Evolutionary conservation across 345 rosid species (phyloP), one percentile per base, ranked within the genome.

Genomic region (Syzygium grande): DNA sequence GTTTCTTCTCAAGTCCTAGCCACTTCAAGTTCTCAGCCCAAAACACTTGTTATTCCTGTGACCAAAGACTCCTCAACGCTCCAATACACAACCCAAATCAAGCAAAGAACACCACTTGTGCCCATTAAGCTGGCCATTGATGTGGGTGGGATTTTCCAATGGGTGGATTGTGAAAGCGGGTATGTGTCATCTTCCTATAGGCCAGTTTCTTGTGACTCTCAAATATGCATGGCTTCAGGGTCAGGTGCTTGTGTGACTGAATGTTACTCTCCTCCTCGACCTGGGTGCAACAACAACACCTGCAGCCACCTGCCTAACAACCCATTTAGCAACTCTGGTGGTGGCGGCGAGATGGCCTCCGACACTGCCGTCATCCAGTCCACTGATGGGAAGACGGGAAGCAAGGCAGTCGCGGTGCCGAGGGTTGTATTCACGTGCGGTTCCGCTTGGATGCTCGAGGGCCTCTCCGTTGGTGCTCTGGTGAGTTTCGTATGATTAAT

Each of bases 381-480:
- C 51, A 54, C 68, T 6, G 51, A 85, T 21, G 86, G 46, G 30
- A 85, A 23, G 86, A 55, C 52, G 9, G 56, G 38, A 8, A 4
- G 49, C 3, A 19, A 52, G 41, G 46, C 14, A 4, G 15, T 63
- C 25, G 12, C n/a, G 43, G 17, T 85, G 43, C 63, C 88, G 10
- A 29, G 87, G 86, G 30, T 88, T 38, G 59, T 78, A 51, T 84
- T 87, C 87, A 38, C 88, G 87, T 55, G 92, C 84, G 38, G 79
- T 19, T 12, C 86, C 85, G 4, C 87, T 49, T 53, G 51, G 46
- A 46, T 86, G 80, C 65, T 86, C 87, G 7, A 85, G 85, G 46
- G 87, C n/a, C 84, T 79, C 4, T 79, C 84, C 25, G 52, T 52
- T 27, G 68, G 68, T 61, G 30, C 68, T 61, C 7, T 61, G 68